These are phyloP conservation scores for Aspergillus carbonarius DNA, from an alignment of 2,329 filamentous ascomycete species.

Conservation along the genomic window DNA sequence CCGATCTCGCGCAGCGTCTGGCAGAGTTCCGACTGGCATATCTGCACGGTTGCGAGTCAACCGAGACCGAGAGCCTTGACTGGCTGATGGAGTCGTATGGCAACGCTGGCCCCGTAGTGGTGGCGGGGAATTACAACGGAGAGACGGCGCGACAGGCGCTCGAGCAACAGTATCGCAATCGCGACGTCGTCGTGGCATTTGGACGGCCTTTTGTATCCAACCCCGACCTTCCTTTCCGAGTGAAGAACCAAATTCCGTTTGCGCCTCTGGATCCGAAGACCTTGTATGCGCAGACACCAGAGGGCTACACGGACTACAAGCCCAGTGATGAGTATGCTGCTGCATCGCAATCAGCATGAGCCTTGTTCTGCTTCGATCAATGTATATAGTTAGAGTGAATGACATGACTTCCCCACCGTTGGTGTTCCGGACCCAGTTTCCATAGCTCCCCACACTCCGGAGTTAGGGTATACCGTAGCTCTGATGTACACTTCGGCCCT, in stretches of 20 bases:
- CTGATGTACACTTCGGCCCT: too few species aligned
- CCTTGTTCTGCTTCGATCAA: too few species aligned
- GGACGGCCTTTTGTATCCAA: constrained; percentile 26
- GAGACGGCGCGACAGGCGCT: constrained; percentile 36
- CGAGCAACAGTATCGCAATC: constrained; percentile 23
- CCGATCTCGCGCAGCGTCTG: constrained; percentile 10
- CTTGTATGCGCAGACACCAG: not conserved
- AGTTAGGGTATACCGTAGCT: too few species aligned
- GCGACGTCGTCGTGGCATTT: constrained; percentile 34
- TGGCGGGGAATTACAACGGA: constrained; percentile 47
- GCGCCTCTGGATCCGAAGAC: not conserved
- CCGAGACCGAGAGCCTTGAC: constrained; percentile 31
- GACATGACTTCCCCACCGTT: too few species aligned
- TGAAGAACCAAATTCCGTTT: not conserved
- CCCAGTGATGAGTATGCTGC: not conserved
- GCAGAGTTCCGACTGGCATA: constrained; percentile 50
- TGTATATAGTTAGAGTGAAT: too few species aligned
- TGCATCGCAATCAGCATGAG: too few species aligned
- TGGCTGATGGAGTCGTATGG: constrained; percentile 47
- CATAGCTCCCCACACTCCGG: too few species aligned
- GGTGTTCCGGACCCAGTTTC: too few species aligned
- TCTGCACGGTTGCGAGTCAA: constrained; percentile 51
- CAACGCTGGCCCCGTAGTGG: constrained; percentile 45
- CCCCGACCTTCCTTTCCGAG: not conserved
- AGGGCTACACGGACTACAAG: not conserved